These are phyloP conservation scores for Cercophora sp. DNA, from an alignment of 495 filamentous ascomycete species.

Conservation along the genomic window DNA sequence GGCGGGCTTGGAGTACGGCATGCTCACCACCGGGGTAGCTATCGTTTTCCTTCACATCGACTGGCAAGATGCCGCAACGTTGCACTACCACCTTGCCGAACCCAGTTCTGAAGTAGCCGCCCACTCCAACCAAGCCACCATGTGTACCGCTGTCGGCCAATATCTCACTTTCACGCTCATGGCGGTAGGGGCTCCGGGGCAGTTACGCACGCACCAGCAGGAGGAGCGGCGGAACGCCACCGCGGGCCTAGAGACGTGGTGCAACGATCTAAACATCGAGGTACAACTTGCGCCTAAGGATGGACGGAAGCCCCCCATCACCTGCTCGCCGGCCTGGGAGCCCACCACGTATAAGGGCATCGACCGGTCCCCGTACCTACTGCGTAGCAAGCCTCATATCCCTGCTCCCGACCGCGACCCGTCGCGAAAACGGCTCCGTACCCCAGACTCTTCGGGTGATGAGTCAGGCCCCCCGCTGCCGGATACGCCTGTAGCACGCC, in stretches of 20 bases:
- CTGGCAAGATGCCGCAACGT: background rate
- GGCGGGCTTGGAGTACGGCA: background rate
- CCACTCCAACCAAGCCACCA: background rate
- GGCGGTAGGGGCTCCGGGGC: constrained; percentile 4
- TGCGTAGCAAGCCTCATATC: too few species aligned
- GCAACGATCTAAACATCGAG: background rate
- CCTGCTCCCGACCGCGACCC: too few species aligned
- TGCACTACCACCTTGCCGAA: constrained; percentile 10
- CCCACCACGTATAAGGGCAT: too few species aligned
- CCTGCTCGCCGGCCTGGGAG: too few species aligned
- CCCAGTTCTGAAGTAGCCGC: background rate
- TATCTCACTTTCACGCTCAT: constrained; percentile 7
- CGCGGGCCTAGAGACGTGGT: constrained; percentile 3
- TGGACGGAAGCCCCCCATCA: too few species aligned
- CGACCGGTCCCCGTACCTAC: too few species aligned
- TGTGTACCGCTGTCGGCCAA: constrained; percentile 7
- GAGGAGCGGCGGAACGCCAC: constrained; percentile 13
- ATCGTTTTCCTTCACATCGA: constrained; percentile 12
- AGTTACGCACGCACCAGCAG: constrained; percentile 9
- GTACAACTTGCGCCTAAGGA: too few species aligned
- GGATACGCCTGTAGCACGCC: too few species aligned
- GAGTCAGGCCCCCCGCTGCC: too few species aligned
- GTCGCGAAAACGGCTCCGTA: too few species aligned
- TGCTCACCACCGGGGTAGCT: constrained; percentile 1
- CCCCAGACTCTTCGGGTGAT: too few species aligned